phyloP scores from a whole-genome alignment of 495 filamentous ascomycete species.

The Talaromyces trachyspermus region DNA sequence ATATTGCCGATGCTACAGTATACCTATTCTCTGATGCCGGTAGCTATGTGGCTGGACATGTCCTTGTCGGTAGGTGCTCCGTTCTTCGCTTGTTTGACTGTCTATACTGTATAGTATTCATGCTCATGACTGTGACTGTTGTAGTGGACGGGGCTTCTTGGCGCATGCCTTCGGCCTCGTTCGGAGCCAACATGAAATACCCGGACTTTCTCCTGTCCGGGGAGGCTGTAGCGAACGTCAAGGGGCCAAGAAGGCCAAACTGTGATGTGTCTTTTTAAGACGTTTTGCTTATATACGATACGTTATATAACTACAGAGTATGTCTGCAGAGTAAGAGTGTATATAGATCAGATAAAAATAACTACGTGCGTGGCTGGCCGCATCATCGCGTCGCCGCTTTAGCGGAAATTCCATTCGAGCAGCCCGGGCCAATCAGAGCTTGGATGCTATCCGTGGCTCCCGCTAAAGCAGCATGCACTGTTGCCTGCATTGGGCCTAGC shows the following conservation, averaged over 20 bases:
- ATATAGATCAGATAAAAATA: no score
- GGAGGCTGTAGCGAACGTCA: constrained; percentile 47
- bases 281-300: background rate
- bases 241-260: constrained; percentile 57
- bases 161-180: constrained; percentile 29
- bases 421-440: no score
- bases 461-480: background rate
- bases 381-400: background rate
- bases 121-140: constrained; percentile 2
- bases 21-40: constrained; percentile 78
- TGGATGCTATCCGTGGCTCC: background rate
- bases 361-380: no score
- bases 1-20: constrained; percentile 89
- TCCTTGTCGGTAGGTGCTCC: constrained; percentile 51
- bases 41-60: constrained; percentile 74
- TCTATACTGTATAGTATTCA: background rate
- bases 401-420: no score
- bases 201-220: constrained; percentile 58
- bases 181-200: constrained; percentile 45
- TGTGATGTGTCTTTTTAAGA: constrained; percentile 36
- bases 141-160: constrained; percentile 41
- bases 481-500: background rate
- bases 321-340: no score
- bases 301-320: background rate
- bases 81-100: background rate